Evolutionary conservation across 2,329 filamentous ascomycete genomes (phyloP), one percentile per base, ranked within the genome.

Genomic region (Sphaceloma murrayae): DNA sequence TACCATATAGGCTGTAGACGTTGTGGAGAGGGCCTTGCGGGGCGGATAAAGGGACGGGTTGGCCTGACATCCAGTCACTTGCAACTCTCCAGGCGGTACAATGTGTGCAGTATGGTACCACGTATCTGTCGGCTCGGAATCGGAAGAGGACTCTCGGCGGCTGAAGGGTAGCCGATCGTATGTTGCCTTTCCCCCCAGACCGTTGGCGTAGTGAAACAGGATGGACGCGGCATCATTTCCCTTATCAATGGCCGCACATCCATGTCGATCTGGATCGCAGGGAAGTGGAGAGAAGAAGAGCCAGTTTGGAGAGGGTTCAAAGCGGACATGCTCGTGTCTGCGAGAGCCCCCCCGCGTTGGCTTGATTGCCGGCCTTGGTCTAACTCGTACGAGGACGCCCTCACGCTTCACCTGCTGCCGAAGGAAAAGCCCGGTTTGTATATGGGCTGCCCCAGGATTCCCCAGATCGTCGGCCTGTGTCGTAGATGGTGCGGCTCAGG

Each of bases 191-290:
- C 30, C 22, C 36, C 36, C 36, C 36, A 40, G 36, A 22, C 26
- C 16, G 22, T 40, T 40, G 36, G 13, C 36, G 36, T 30, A 29
- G 11, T 14, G 22, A 22, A 40, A 40, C 22, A 19, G 30, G 7
- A 40, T 26, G 22, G n/a, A 22, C 19, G 19, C 30, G 36, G 36
- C 36, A 40, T 40, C 36, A 40, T 40, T 40, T 40, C 36, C 36
- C 36, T 40, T 30, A 40, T 40, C 36, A 30, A 40, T 40, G 36
- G 30, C 24, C 22, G 30, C 13, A 40, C n/a, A n/a, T n/a, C n/a
- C n/a, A n/a, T 40, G 21, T 17, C 14, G 19, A 26, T 27, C 36
- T 40, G 36, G 13, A 40, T 30, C 21, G 13, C 8, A 30, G 36
- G 27, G 36, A 26, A 40, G 36, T 5, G 8, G 14, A n/a, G 18